Percentiles rank a stretch among this genome's conserved stretches.
These are phyloP conservation scores for Pisolithus orientalis DNA, from an alignment of 768 basidiomycete genomes.

Conservation along the genomic window DNA sequence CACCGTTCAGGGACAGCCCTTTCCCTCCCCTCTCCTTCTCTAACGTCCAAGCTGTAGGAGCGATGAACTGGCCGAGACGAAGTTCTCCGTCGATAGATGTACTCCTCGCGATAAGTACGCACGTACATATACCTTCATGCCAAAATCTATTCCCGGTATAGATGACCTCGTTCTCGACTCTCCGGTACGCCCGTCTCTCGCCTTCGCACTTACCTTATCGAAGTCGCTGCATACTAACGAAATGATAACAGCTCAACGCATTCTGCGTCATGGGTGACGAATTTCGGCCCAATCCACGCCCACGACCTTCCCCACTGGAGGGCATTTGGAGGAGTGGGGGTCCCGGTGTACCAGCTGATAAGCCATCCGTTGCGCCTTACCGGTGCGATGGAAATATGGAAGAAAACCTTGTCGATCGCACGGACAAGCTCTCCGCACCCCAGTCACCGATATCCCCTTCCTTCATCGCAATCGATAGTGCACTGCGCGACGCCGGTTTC, in stretches of 20 bases:
- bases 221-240: not conserved
- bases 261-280: constrained; percentile 18
- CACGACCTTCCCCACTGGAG: constrained; percentile 9
- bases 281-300: constrained; percentile 2
- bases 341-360: not conserved
- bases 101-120: constrained; percentile 22
- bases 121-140: constrained; percentile 26
- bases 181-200: constrained; percentile 13
- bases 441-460: constrained; percentile 4
- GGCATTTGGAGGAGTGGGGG: not conserved
- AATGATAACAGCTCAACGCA: constrained; percentile 15
- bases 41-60: not conserved
- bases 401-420: not conserved
- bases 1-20: not conserved
- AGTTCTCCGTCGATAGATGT: constrained; percentile 26
- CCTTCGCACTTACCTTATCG: not conserved
- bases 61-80: constrained; percentile 28
- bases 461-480: constrained; percentile 14
- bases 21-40: too few relatives aligned
- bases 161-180: constrained; percentile 25
- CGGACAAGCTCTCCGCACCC: not conserved
- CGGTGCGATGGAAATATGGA: not conserved
- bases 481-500: constrained; percentile 27
- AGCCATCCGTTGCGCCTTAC: not conserved
- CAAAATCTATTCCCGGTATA: constrained; percentile 27